Evolutionary conservation across 179 eudicot species (phyloP), one percentile per base, ranked within the genome.

Genomic region (Corrigiola litoralis): DNA sequence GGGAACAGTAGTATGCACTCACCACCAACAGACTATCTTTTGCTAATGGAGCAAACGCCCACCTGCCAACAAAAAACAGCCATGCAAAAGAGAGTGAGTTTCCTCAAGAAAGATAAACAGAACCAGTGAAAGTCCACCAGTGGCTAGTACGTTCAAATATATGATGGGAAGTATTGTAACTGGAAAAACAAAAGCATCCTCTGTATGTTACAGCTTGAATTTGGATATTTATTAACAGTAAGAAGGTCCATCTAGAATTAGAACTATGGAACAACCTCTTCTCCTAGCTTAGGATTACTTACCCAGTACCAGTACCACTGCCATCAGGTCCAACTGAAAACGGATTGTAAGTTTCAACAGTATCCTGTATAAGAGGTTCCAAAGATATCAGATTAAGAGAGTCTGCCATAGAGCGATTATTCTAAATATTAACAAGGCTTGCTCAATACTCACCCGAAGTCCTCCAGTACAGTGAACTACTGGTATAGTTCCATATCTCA

Each of bases 401-500:
- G 8, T 10, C 27, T 6, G 18, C 56, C 10, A 23, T 18, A 17
- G 25, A 6, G 10, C 14, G 27, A 14, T 4, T 32, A 21, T 6
- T 18, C 3, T 10, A n/a, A 48, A 46, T n/a, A 48, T 5, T 6
- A 36, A 50, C 49, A 28, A 10, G 12, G 11, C 41, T 58, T n/a
- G 50, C 31, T 57, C 37, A 49, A 32, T 7, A 61, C 90, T 84
- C 67, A 95, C 99, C 76, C 86, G 78, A 58, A 95, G 96, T 60
- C 99, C 99, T 54, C 99, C 99, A 23, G 99, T 95, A 69, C 65
- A 72, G 57, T 95, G 97, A 69, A 95, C 99, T 24, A 95, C 86
- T 4, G 99, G 99, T 36, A 95, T 68, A 42, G 99, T 86, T 58
- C 99, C 99, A 54, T 91, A 95, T 87, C 91, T 85, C 99, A 95